Conservation (phyloP, 1,139 yeast genomes). For the Protomyces gravidus region DNA sequence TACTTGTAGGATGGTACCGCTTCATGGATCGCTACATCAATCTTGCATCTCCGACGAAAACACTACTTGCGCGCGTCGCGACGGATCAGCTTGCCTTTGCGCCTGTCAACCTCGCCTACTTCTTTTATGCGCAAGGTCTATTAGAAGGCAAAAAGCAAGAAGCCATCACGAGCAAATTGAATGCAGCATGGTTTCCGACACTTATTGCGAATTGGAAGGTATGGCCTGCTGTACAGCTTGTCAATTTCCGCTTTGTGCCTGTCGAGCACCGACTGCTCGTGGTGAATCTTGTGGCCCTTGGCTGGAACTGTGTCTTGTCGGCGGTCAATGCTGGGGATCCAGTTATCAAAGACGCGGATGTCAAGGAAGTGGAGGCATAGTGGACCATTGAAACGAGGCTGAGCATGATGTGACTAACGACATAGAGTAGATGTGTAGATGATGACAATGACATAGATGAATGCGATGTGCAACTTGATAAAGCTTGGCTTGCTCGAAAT, state of each 20-base stretch:
- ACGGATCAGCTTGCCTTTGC: conserved; percentile 71
- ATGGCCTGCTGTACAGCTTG: conserved; percentile 78
- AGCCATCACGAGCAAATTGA: conserved; percentile 37
- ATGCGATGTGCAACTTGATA: too few relatives aligned
- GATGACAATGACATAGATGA: too few relatives aligned
- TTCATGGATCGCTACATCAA: conserved; percentile 19
- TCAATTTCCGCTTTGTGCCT: conserved; percentile 53
- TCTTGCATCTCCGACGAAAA: conserved; percentile 5
- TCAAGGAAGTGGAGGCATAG: conserved; percentile 26
- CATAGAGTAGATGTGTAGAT: too few relatives aligned
- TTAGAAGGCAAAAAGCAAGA: conserved; percentile 51
- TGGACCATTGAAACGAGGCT: too few relatives aligned
- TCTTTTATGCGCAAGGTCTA: conserved; percentile 61
- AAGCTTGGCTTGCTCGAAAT: too few relatives aligned
- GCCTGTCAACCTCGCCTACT: conserved; percentile 66
- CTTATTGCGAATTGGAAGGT: conserved; percentile 60
- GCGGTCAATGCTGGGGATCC: conserved; percentile 43
- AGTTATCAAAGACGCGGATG: conserved; percentile 19
- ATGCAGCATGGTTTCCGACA: conserved; percentile 31
- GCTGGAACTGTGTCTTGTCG: conserved; percentile 82
- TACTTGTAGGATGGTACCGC: conserved; percentile 44
- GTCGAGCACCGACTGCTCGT: conserved; percentile 50
- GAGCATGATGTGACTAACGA: too few relatives aligned
- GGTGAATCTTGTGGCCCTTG: conserved; percentile 68
- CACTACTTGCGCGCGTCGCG: conserved; percentile 25